Evolutionary conservation across 345 rosid species (phyloP), one percentile per base, ranked within the genome.

Genomic region (Erucastrum elatum): DNA sequence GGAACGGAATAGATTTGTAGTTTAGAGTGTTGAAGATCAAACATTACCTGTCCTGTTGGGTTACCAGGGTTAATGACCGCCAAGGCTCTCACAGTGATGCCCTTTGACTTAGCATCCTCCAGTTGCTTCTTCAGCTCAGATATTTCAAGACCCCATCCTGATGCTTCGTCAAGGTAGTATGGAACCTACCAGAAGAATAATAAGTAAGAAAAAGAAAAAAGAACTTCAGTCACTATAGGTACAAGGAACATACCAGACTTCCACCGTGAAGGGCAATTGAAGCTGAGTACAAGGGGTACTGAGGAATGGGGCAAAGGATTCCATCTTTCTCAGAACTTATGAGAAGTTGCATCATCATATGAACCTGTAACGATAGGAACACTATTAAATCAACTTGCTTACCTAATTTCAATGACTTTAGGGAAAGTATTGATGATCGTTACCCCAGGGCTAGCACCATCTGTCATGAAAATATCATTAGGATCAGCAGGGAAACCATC

Each of bases 371-470:
- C 26, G 13, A 78, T 30, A 1, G 27, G 67, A 63, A 67, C 72
- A 75, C 6, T 30, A 63, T 15, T 5, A 6, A 51, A 51, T 5
- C 39, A 74, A 21, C 5, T 60, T 2, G 49, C 39, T 63, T 11
- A 33, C 1, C 7, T 64, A 69, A 9, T 11, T 31, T 25, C 0
- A 17, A 73, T 0, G 29, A 68, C 66, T 53, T 31, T 4, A 65
- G 65, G 25, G 76, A 65, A 37, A 29, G 58, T 16, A 0, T 64
- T 27, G 16, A 29, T 49, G 56, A 68, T 70, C 1, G 1, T 80
- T 91, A 90, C 98, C 82, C 87, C 98, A 27, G 98, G 97, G 76
- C 97, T 94, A 64, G 97, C 98, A 84, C 98, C 98, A 86, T 94
- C 98, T 16, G 98, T 90, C 90, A 94, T 84, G 85, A 88, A 94